Evolutionary conservation across 371 early-diverging fungal genomes (phyloP).

Genomic region (Syncephalastrum racemosum): DNA sequence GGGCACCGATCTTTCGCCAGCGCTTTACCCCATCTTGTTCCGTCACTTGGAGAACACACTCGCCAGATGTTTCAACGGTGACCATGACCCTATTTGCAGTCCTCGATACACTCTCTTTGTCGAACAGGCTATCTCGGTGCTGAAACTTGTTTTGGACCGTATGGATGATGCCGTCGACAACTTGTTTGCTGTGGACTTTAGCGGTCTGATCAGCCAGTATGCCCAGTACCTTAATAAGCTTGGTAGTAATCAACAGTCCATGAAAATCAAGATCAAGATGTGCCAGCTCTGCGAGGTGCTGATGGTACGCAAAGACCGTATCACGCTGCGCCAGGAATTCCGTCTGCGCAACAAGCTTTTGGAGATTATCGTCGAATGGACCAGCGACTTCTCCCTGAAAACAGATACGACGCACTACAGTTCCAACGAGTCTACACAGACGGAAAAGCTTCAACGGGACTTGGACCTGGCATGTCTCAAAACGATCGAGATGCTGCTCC

Average conservation of each 20-base stretch:
- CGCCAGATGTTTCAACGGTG: slow-evolving; percentile 73
- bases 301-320: slow-evolving; percentile 77
- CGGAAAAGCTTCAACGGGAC: slow-evolving; percentile 73
- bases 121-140: slow-evolving; percentile 85
- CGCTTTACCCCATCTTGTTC: slow-evolving; percentile 84
- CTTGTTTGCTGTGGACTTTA: slow-evolving; percentile 78
- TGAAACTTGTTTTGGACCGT: slow-evolving; percentile 83
- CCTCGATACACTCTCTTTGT: slow-evolving; percentile 86
- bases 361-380: slow-evolving; percentile 86
- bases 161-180: slow-evolving; percentile 70
- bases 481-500: slow-evolving; percentile 77
- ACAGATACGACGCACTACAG: slow-evolving; percentile 27
- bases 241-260: slow-evolving; percentile 57
- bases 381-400: slow-evolving; percentile 70
- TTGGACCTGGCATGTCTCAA: slow-evolving; percentile 83
- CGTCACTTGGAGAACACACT: slow-evolving; percentile 77
- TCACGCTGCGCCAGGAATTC: slow-evolving; percentile 86
- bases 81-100: slow-evolving; percentile 74
- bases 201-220: slow-evolving; percentile 75
- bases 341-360: slow-evolving; percentile 80
- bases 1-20: slow-evolving; percentile 81
- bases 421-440: slow-evolving; percentile 43
- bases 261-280: slow-evolving; percentile 83
- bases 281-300: slow-evolving; percentile 84
- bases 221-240: slow-evolving; percentile 80